A percentile compares a stretch with the other conserved stretches of the same genome.
These are phyloP conservation scores for Boletus rex-veris DNA, from an alignment of 768 basidiomycete genomes.

Conservation along the genomic window DNA sequence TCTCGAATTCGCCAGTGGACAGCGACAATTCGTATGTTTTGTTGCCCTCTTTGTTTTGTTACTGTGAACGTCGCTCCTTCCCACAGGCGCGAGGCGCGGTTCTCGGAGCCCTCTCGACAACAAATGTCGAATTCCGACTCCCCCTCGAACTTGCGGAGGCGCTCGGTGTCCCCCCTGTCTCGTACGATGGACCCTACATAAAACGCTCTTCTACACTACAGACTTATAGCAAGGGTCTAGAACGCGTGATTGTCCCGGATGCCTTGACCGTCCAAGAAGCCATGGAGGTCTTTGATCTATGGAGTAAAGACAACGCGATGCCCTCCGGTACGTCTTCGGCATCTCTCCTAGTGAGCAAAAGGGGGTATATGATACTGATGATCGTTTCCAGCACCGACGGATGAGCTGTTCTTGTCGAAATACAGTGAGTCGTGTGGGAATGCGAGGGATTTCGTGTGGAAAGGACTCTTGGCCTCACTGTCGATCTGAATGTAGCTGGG, in stretches of 20 bases:
- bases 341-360: background rate
- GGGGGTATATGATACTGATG: background rate
- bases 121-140: constrained; percentile 54
- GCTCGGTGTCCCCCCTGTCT: constrained; percentile 44
- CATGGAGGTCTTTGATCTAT: constrained; percentile 69
- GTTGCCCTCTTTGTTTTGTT: too few relatives aligned
- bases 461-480: constrained; percentile 45
- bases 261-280: constrained; percentile 66
- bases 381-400: constrained; percentile 38
- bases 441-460: constrained; percentile 73
- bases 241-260: constrained; percentile 51
- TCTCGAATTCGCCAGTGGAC: constrained; percentile 75
- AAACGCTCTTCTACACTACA: constrained; percentile 48
- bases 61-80: background rate
- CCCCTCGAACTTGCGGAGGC: constrained; percentile 65
- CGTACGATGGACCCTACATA: constrained; percentile 50
- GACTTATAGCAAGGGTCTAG: constrained; percentile 53
- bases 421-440: constrained; percentile 79
- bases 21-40: constrained; percentile 57
- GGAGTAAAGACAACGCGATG: constrained; percentile 60
- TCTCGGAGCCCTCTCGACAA: constrained; percentile 63
- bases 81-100: constrained; percentile 65
- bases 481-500: constrained; percentile 13
- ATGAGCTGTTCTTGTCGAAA: constrained; percentile 76
- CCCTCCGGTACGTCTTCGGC: constrained; percentile 40